Evolutionary conservation across 2,329 filamentous ascomycete species (phyloP).

Genomic region (Aspergillus luchuensis): DNA sequence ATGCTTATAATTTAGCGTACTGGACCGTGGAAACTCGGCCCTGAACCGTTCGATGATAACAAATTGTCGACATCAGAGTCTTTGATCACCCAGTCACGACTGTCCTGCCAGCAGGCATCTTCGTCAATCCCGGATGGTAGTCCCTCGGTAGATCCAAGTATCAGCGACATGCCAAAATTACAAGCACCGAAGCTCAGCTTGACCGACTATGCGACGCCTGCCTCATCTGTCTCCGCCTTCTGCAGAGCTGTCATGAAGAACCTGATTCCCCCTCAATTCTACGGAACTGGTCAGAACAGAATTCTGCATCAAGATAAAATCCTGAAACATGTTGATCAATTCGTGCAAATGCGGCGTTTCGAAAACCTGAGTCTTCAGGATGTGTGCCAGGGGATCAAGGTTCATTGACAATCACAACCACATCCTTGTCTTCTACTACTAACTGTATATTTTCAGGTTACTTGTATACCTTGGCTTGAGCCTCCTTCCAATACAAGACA

Average conservation of each 20-base stretch:
- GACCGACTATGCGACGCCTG: conserved; percentile 68
- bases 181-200: conserved; percentile 46
- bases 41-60: conserved; percentile 3
- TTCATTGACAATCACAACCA: conserved; percentile 38
- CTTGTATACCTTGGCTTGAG: conserved; percentile 71
- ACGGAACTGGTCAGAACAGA: conserved; percentile 62
- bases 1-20: conserved; percentile 24
- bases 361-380: conserved; percentile 81
- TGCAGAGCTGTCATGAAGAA: conserved; percentile 74
- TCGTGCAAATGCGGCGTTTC: conserved; percentile 75
- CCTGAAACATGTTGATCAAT: conserved; percentile 71
- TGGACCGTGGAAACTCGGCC: conserved; percentile 28
- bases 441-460: conserved; percentile 55
- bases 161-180: conserved; percentile 2
- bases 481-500: conserved; percentile 51
- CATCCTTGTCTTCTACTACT: background rate
- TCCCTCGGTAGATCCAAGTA: background rate
- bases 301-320: conserved; percentile 64
- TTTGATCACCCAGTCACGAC: conserved; percentile 30
- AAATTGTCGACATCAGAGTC: conserved; percentile 20
- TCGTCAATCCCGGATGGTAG: background rate
- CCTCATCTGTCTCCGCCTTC: conserved; percentile 76
- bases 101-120: conserved; percentile 17
- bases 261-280: conserved; percentile 74
- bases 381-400: conserved; percentile 73